These are phyloP conservation scores for Rugosomyces carneus DNA, from an alignment of 1,284 basidiomycete genomes.

Conservation along the genomic window DNA sequence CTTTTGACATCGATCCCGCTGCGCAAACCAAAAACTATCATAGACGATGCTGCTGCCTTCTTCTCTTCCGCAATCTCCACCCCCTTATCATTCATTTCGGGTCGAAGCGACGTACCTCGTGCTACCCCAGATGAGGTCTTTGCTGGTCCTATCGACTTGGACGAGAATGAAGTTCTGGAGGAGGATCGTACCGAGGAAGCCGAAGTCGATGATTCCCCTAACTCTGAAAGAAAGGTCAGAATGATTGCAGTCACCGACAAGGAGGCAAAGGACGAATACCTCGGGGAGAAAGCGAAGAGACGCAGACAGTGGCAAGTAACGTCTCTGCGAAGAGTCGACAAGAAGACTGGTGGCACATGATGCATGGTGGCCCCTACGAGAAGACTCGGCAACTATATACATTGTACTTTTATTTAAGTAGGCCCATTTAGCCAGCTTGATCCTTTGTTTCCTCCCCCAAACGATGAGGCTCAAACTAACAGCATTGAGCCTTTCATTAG, in stretches of 20 bases:
- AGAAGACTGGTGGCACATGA: conserved; percentile 24
- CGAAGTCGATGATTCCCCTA: conserved; percentile 67
- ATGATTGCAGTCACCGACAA: conserved; percentile 26
- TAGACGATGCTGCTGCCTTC: conserved; percentile 64
- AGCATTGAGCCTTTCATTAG: conserved; percentile 1
- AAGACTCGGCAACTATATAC: too few relatives aligned
- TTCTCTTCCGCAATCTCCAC: conserved; percentile 48
- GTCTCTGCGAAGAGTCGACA: conserved; percentile 32
- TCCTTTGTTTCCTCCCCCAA: not conserved
- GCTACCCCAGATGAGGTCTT: conserved; percentile 61
- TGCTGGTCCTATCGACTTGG: conserved; percentile 59
- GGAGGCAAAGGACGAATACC: conserved; percentile 21
- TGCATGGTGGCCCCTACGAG: too few relatives aligned
- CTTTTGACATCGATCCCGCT: conserved; percentile 59
- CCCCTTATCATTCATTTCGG: conserved; percentile 46
- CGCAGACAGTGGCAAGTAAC: conserved; percentile 33
- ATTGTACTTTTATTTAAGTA: not conserved
- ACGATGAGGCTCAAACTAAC: conserved; percentile 3
- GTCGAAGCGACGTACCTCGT: conserved; percentile 26
- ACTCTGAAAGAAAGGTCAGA: conserved; percentile 35
- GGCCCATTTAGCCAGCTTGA: not conserved
- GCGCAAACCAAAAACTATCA: conserved; percentile 56
- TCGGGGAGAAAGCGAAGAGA: conserved; percentile 30
- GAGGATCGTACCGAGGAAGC: conserved; percentile 70
- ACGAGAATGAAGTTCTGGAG: conserved; percentile 70